Evolutionary conservation across 169 alveolate genomes (phyloP), one percentile per base, ranked within the genome.

Genomic region (Eimeria acervulina): DNA sequence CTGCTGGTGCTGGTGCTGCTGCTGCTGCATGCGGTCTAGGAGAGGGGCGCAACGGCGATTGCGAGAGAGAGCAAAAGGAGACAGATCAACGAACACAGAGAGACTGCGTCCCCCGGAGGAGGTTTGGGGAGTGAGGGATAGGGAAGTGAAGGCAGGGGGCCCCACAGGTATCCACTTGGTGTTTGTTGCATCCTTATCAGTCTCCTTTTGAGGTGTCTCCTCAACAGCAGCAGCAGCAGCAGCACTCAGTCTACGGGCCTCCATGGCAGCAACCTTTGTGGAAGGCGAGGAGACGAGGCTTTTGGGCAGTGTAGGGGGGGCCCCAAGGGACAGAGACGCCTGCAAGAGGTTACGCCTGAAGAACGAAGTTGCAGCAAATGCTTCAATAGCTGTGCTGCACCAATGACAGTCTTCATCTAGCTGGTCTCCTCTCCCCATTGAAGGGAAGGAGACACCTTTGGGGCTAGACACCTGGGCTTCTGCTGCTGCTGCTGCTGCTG

Each of bases 131-230:
- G 89, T 78, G 13, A 78, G 66, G 40, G 66, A 40, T 8, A 78
- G 66, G n/a, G 89, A 36, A 31, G 89, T 42, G 63, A 78, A 31
- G 44, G 44, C 61, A 10, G 89, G 89, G 13, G 66, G 66, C 59
- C 89, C 89, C 10, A 78, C 89, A 78, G 89, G 38, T 21, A 59
- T 36, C 89, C 89, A 78, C 36, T 21, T 42, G 52, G 83, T 6
- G 15, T 6, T n/a, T 10, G 74, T 21, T n/a, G 84, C 84, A 78
- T 10, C 89, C 3, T 21, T 15, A 1, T 17, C 66, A n/a, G 83
- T 10, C 42, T 19, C 52, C n/a, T 17, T 28, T 13, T 5, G 33
- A 31, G 74, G 74, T 63, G 66, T 42, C 33, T 51, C 89, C 59
- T 44, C 66, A 6, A 63, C 66, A 1, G 42, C 89, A 40, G 89